These are phyloP conservation scores for Pseudogymnoascus sp. DNA, from an alignment of 2,329 filamentous ascomycete species.

Conservation along the genomic window DNA sequence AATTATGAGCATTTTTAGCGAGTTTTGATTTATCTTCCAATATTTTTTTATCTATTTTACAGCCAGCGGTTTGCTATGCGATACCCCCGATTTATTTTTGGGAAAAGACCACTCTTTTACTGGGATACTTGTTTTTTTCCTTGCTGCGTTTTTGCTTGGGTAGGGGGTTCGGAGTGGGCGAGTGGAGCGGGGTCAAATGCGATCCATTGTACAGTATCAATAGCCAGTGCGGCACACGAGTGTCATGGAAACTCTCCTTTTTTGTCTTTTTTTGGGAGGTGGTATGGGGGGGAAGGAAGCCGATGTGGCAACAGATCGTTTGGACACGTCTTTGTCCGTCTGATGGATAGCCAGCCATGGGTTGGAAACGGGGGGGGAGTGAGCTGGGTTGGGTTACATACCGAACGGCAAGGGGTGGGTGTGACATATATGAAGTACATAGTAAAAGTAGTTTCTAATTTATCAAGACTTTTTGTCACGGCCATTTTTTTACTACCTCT, in stretches of 20 bases:
- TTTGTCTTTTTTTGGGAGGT: not conserved
- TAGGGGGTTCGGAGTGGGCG: not conserved
- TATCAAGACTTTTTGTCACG: not conserved
- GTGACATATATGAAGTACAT: not conserved
- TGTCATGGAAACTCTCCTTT: not conserved
- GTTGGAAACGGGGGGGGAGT: too few relatives aligned
- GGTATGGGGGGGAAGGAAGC: not conserved
- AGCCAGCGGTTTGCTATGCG: conserved; percentile 1
- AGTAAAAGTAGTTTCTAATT: not conserved
- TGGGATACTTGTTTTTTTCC: not conserved
- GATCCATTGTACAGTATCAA: conserved; percentile 6
- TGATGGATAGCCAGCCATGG: not conserved
- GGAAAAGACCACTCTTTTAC: not conserved
- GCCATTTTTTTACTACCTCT: not conserved
- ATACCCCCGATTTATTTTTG: conserved; percentile 2
- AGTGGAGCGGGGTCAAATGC: not conserved
- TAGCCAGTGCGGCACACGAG: not conserved
- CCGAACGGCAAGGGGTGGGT: not conserved
- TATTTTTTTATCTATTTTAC: not conserved
- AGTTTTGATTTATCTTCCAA: not conserved
- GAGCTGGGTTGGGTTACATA: not conserved
- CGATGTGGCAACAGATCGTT: not conserved
- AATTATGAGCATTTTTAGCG: conserved; percentile 7
- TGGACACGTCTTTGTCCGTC: not conserved
- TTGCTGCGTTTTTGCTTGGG: not conserved